A percentile compares a stretch with the other conserved stretches of the same genome.
Evolutionary conservation across 257 asterid genomes (phyloP).

Genomic region (Voacanga thouarsii): DNA sequence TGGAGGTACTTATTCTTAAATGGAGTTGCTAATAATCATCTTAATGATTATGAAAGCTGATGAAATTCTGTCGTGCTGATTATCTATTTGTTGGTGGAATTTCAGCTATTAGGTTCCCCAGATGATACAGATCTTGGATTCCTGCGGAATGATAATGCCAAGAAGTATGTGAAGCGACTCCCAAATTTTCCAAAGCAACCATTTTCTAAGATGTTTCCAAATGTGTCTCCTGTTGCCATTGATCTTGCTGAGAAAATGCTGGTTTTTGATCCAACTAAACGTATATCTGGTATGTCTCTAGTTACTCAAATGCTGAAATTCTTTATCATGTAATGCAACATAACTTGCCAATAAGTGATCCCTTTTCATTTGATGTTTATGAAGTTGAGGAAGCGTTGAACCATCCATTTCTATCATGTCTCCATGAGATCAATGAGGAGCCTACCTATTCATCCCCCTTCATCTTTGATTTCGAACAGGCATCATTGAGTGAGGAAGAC

Average conservation of each 20-base stretch:
- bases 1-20: conserved; percentile 22
- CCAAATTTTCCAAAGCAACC: conserved; percentile 59
- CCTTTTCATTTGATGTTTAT: conserved; percentile 9
- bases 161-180: conserved; percentile 67
- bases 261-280: conserved; percentile 81
- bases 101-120: conserved; percentile 77
- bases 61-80: background rate
- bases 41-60: background rate
- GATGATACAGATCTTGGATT: conserved; percentile 88
- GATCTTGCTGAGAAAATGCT: conserved; percentile 84
- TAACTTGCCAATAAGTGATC: conserved; percentile 15
- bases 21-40: background rate
- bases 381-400: conserved; percentile 81
- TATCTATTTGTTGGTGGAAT: background rate
- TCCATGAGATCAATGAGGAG: conserved; percentile 89
- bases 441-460: conserved; percentile 77
- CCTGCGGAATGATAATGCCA: conserved; percentile 75
- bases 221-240: conserved; percentile 59
- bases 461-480: conserved; percentile 73
- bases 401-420: conserved; percentile 72
- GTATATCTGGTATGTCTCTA: conserved; percentile 61
- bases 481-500: conserved; percentile 73
- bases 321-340: background rate
- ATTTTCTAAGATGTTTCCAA: conserved; percentile 53
- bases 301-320: background rate